Evolutionary conservation across 768 basidiomycete species (phyloP).

Genomic region (Trametes sanguinea): DNA sequence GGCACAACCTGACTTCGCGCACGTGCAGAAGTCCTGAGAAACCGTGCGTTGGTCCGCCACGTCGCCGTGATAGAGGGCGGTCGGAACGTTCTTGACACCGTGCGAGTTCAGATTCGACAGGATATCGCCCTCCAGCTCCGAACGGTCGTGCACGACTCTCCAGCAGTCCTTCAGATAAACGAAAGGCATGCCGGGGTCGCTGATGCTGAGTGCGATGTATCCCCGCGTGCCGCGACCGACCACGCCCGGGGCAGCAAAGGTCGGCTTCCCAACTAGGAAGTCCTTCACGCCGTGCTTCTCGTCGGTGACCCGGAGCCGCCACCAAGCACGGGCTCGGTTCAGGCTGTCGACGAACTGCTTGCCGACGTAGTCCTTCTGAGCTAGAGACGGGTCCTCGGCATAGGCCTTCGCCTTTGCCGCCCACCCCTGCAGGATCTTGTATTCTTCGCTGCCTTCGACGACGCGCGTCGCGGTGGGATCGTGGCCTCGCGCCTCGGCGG

Average conservation of each 20-base stretch:
- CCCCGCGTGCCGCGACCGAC: background rate
- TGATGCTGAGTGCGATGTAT: conserved; percentile 7
- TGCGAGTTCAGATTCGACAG: background rate
- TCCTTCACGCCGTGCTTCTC: background rate
- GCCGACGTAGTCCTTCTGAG: too few species aligned
- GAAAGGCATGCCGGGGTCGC: background rate
- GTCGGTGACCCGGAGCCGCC: background rate
- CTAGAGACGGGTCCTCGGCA: too few species aligned
- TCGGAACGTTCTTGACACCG: background rate
- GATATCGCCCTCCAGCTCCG: conserved; percentile 8
- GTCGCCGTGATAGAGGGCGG: conserved; percentile 6
- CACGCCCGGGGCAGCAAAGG: background rate
- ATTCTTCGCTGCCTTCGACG: too few species aligned
- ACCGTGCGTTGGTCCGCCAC: background rate
- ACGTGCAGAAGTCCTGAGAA: too few species aligned
- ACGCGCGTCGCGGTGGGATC: too few species aligned
- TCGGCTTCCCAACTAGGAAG: conserved; percentile 3
- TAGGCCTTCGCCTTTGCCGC: too few species aligned
- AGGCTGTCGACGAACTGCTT: background rate
- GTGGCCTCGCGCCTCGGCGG: too few species aligned
- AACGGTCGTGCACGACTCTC: background rate
- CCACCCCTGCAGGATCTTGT: too few species aligned
- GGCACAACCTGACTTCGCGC: too few species aligned
- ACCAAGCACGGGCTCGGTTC: background rate
- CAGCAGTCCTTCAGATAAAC: conserved; percentile 23